These are phyloP conservation scores for Ogataea nitratoaversa DNA, from an alignment of 805 yeast species.

Conservation along the genomic window DNA sequence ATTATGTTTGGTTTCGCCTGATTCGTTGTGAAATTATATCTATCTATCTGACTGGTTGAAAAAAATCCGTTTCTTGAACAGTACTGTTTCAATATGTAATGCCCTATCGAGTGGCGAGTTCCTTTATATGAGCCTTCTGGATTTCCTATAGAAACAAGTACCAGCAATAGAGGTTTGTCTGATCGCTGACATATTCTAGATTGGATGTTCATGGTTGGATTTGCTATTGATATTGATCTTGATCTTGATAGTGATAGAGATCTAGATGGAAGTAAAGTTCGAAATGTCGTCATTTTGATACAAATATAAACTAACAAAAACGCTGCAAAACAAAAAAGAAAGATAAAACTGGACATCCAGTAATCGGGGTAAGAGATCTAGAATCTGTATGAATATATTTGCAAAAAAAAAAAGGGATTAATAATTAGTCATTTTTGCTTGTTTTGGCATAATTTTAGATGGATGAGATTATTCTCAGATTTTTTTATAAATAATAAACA, in stretches of 20 bases:
- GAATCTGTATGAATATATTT: too few relatives aligned
- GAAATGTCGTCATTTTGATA: not conserved
- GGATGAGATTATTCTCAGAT: too few relatives aligned
- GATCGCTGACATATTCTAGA: constrained; percentile 11
- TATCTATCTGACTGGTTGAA: constrained; percentile 16
- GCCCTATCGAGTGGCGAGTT: constrained; percentile 82
- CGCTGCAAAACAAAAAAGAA: too few relatives aligned
- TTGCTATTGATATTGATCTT: not conserved
- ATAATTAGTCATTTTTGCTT: too few relatives aligned
- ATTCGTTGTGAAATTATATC: constrained; percentile 20
- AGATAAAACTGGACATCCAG: too few relatives aligned
- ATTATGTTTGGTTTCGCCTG: constrained; percentile 30
- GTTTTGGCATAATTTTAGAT: too few relatives aligned
- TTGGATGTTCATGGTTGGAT: not conserved
- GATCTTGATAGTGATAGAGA: not conserved
- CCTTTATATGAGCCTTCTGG: constrained; percentile 58
- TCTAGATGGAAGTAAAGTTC: not conserved
- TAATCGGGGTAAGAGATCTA: too few relatives aligned
- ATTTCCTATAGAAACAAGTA: constrained; percentile 64
- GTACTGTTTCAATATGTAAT: constrained; percentile 40
- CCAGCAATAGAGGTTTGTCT: constrained; percentile 23
- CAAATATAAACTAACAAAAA: too few relatives aligned
- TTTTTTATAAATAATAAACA: too few relatives aligned
- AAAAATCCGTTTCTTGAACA: constrained; percentile 17
- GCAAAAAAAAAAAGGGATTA: too few relatives aligned